phyloP scores from a whole-genome alignment of 1,139 yeast genomes.

The Petasospora rhodanensis region DNA sequence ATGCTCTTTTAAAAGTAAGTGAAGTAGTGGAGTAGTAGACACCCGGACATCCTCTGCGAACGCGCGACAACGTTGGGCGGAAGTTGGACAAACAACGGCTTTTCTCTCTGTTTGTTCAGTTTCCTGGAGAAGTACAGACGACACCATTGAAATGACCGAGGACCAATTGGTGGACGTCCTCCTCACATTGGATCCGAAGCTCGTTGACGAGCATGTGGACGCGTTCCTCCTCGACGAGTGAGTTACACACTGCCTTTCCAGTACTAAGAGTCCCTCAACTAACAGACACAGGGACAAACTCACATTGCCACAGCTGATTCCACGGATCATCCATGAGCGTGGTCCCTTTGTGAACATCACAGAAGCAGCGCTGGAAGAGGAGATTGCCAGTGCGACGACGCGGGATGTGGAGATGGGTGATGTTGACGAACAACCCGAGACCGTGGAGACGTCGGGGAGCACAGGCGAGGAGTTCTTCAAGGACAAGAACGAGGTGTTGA shows the following conservation, averaged over 20 bases:
- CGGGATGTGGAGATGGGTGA: conserved; percentile 14
- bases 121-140: too few relatives aligned
- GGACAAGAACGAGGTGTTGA: conserved; percentile 52
- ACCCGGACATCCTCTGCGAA: too few relatives aligned
- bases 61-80: too few relatives aligned
- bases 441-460: conserved; percentile 1
- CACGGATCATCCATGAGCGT: conserved; percentile 42
- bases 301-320: conserved; percentile 35
- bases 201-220: conserved; percentile 25
- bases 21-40: neutral
- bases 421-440: conserved; percentile 19
- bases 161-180: conserved; percentile 16
- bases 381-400: conserved; percentile 30
- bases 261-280: conserved; percentile 1
- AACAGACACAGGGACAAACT: conserved; percentile 18
- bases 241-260: conserved; percentile 7
- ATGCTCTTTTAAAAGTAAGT: too few relatives aligned
- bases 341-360: conserved; percentile 43
- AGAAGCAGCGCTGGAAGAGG: conserved; percentile 49
- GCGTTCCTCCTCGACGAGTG: conserved; percentile 22
- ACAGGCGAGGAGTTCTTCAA: conserved; percentile 46
- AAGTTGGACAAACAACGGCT: too few relatives aligned
- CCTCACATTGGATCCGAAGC: conserved; percentile 20
- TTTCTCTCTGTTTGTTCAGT: too few relatives aligned
- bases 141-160: conserved; percentile 11